Base-by-base conservation (phyloP, 177 flowering plant genomes). In the Vitis hybrid region DNA sequence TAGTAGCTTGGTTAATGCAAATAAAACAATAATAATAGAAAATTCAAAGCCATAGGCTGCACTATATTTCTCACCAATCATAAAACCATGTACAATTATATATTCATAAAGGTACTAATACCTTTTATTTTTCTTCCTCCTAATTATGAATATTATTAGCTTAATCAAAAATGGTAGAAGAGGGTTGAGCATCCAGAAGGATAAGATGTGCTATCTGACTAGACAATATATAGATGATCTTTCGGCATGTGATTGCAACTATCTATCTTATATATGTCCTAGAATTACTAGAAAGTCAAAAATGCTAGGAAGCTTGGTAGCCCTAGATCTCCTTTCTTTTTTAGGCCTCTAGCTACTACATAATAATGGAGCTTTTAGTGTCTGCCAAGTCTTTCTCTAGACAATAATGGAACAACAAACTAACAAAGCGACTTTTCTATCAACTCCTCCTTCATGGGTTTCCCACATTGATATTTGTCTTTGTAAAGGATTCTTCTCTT, bases 281-380 rank as follows among this genome's bases (percentile, higher is more conserved):
- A 29, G 26, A 60, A 60, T 29, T 60, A n/a, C 48, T 57, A 57
- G 57, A 60, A 60, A 60, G 63, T 60, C 63, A 26, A 60, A 60
- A 60, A 60, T 11, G 63, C 63, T 60, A 60, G 15, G 16, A 60
- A 60, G 39, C 21, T 60, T 26, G 63, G 63, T 60, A 60, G 14
- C 6, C 63, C 26, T 29, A 60, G 63, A 31, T 26, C 31, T 11
- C 13, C 39, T 60, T 10, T 60, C 63, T 60, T 29, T 29, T 31
- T 11, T 6, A 39, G 63, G 5, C 63, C 13, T 39, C 2, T 10
- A 56, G 7, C 59, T 57, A 55, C 18, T 55, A 16, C 57, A 55
- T 55, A 16, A 55, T 55, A 15, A 3, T 14, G 57, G 18, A 5
- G 12, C 10, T 26, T 18, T 57, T 13, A 10, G 16, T 21, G 29